Conservation (phyloP, 495 filamentous ascomycete genomes). For the Tirmania nivea region DNA sequence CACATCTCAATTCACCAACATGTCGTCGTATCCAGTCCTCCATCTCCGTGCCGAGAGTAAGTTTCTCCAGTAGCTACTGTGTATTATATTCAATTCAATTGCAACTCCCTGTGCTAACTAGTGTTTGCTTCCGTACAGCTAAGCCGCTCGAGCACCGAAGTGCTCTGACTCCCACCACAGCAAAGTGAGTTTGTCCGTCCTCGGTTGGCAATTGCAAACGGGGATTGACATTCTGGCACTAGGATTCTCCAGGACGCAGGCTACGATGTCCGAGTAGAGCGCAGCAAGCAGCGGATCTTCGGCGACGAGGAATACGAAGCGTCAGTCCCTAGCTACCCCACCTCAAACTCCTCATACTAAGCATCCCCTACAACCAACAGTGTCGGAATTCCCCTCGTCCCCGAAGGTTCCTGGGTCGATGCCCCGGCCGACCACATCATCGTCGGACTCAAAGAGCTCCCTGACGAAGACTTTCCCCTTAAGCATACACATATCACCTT, state of each 20-base stretch:
- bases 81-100: not conserved
- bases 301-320: slow-evolving; percentile 43
- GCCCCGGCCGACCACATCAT: slow-evolving; percentile 64
- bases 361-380: slow-evolving; percentile 5
- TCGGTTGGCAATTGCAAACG: not conserved
- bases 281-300: slow-evolving; percentile 62
- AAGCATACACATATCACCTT: slow-evolving; percentile 75
- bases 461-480: slow-evolving; percentile 69
- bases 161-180: slow-evolving; percentile 25
- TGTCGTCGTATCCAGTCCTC: slow-evolving; percentile 4
- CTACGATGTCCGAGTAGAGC: slow-evolving; percentile 67
- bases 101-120: slow-evolving; percentile 23
- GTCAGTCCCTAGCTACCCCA: slow-evolving; percentile 3
- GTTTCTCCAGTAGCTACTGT: not conserved
- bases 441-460: slow-evolving; percentile 83
- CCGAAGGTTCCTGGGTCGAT: slow-evolving; percentile 55
- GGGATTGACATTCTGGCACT: slow-evolving; percentile 13
- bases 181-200: not conserved
- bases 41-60: slow-evolving; percentile 19
- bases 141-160: slow-evolving; percentile 37
- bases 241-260: slow-evolving; percentile 64
- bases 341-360: not conserved
- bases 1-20: not conserved
- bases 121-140: slow-evolving; percentile 5
- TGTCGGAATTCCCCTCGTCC: slow-evolving; percentile 54